phyloP scores from a whole-genome alignment of 305 asterid genomes.

The Rubia tinctorum region DNA sequence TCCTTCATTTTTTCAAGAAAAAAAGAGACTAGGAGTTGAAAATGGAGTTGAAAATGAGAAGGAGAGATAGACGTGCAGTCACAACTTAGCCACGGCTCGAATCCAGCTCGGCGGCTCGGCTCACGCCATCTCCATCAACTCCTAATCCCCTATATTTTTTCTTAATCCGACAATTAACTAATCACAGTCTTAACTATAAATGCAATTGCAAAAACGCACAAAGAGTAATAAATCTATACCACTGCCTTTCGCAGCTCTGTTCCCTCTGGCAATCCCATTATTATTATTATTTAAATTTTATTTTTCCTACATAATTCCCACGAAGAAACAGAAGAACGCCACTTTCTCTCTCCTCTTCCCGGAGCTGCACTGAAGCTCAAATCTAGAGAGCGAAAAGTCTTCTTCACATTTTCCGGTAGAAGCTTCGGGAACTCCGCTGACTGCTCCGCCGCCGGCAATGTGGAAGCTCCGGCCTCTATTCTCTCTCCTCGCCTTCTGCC shows the following conservation, averaged over 20 bases:
- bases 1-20: too few relatives aligned
- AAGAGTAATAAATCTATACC: not conserved
- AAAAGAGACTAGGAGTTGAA: too few relatives aligned
- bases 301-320: not conserved
- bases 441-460: conserved; percentile 43
- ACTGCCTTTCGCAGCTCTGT: conserved; percentile 4
- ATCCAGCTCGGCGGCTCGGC: not conserved
- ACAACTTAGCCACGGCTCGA: not conserved
- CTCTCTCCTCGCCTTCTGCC: conserved; percentile 22
- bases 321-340: not conserved
- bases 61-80: not conserved
- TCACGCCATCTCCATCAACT: not conserved
- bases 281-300: not conserved
- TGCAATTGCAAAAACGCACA: not conserved
- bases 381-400: conserved; percentile 13
- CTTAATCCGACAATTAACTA: too few relatives aligned
- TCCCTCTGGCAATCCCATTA: not conserved
- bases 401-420: conserved; percentile 6
- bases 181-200: not conserved
- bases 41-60: not conserved
- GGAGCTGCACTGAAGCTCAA: conserved; percentile 13
- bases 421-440: not conserved
- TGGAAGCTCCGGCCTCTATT: conserved; percentile 53
- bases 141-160: not conserved
- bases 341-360: not conserved